Evolutionary conservation across 192 early-diverging fungal species (phyloP), one percentile per base, ranked within the genome.

Genomic region (Lobulomyces angularis): DNA sequence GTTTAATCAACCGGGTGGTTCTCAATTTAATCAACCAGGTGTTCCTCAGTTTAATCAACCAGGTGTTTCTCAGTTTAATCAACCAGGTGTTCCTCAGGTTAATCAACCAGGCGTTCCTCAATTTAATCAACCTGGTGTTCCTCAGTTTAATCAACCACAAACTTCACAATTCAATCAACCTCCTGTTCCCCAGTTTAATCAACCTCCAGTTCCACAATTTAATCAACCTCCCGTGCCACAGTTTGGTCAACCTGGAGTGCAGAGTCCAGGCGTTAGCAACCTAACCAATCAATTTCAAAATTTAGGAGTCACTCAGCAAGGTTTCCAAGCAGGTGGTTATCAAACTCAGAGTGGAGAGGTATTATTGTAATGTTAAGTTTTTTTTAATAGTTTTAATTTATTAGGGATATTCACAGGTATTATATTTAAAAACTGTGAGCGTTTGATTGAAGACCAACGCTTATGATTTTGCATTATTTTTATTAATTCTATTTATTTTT

Each of bases 181-280:
- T 24, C 39, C 37, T 7, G 17, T 49, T 1, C 47, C 47, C 4
- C 47, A 49, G 38, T 49, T 49, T 41, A 23, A 31, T 18, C 28
- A 11, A 3, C 23, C 47, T 42, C 37, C 20, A 17, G 47, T 49
- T 1, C 47, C 47, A 4, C 47, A 49, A 31, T 49, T 49, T 41
- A 23, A 31, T 18, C 28, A 11, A 3, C 23, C 47, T 42, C 37
- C 28, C 20, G 19, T 41, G 12, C 47, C 47, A 3, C 47, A 49
- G 19, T 49, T 49, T 20, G 47, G 47, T 16, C n/a, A n/a, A n/a
- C n/a, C n/a, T n/a, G n/a, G n/a, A n/a, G n/a, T n/a, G n/a, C n/a
- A n/a, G n/a, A n/a, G n/a, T n/a, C n/a, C n/a, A n/a, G n/a, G n/a
- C n/a, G n/a, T n/a, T n/a, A n/a, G 37, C 21, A 8, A 12, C 11